Evolutionary conservation across 2,329 filamentous ascomycete genomes (phyloP), one percentile per base, ranked within the genome.

Genomic region (Arachnopeziza araneosa): DNA sequence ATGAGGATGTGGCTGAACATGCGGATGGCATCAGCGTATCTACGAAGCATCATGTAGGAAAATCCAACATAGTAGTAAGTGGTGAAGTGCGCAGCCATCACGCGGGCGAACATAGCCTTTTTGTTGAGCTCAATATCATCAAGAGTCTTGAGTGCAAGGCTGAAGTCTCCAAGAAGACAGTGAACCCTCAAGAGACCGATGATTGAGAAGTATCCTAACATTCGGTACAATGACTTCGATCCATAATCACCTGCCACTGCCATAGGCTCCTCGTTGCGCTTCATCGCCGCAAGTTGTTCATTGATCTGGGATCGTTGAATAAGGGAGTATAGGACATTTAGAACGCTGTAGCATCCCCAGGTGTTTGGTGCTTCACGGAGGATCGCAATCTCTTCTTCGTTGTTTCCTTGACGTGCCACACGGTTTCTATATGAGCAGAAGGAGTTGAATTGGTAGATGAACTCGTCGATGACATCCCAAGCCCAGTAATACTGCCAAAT

Each of bases 31-130:
- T 99, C 95, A 78, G 92, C 91, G 76, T 99, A 99, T 75, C 95
- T 91, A 80, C 95, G 92, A 91, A 98, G 96, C 95, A 99, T 99
- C 93, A 99, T 98, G 88, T 99, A 99, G 69, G 91, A 96, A 86
- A 99, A 99, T 69, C 95, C 95, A 65, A 99, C 93, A 76, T 98
- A 98, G 86, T 99, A 99, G 86, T 98, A 99, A 67, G 95, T 99
- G 69, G 93, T 97, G 81, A 98, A 98, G 82, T 99, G 95, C 60
- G 95, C 95, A 58, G 95, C 93, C 95, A 99, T 98, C 75, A 99
- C 95, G 68, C 95, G 91, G 65, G 95, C 93, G 76, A 99, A 99
- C 91, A 98, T 98, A 77, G 95, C 93, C 83, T 98, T 98, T 84
- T 99, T 99, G 84, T 98, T 99, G 72, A 99, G 87, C 84, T 99